A percentile compares a stretch with the other conserved stretches of the same genome.
These are phyloP conservation scores for Aspergillus brasiliensis DNA, from an alignment of 2,329 filamentous ascomycete genomes.

Conservation along the genomic window DNA sequence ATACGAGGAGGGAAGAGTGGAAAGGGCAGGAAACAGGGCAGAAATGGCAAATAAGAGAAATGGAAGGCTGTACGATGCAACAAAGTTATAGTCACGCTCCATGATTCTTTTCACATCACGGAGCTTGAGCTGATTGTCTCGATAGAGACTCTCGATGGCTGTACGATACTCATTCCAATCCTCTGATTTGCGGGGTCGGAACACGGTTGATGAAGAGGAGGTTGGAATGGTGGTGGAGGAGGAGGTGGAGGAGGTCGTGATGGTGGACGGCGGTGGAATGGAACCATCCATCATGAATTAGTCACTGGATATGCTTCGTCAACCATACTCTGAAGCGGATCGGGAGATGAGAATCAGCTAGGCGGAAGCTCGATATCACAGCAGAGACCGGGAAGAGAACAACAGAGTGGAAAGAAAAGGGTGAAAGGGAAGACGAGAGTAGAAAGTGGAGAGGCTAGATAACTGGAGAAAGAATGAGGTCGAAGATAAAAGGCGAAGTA, in stretches of 20 bases:
- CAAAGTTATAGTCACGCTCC: slow-evolving; percentile 39
- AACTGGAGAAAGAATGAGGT: not conserved
- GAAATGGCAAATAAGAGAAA: slow-evolving; percentile 9
- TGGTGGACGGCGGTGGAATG: slow-evolving; percentile 26
- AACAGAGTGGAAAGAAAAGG: not conserved
- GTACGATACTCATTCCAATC: slow-evolving; percentile 41
- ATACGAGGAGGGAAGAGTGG: not conserved
- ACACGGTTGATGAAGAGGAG: slow-evolving; percentile 25
- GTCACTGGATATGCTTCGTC: slow-evolving; percentile 11
- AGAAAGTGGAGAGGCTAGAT: not conserved
- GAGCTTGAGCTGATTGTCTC: slow-evolving; percentile 38
- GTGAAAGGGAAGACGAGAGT: not conserved
- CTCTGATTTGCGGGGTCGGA: slow-evolving; percentile 39
- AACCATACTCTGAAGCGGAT: slow-evolving; percentile 23
- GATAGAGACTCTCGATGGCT: slow-evolving; percentile 39
- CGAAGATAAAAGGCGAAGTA: not conserved
- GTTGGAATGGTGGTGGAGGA: not conserved
- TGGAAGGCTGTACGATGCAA: slow-evolving; percentile 33
- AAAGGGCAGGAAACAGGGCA: not conserved
- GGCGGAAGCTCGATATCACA: not conserved
- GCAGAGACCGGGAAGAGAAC: not conserved
- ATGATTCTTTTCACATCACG: slow-evolving; percentile 41
- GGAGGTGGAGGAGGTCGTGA: slow-evolving; percentile 17
- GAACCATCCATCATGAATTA: slow-evolving; percentile 28
- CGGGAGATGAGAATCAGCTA: not conserved